These are phyloP conservation scores for Teratosphaeria gauchensis DNA, from an alignment of 2,329 filamentous ascomycete genomes.

Conservation along the genomic window DNA sequence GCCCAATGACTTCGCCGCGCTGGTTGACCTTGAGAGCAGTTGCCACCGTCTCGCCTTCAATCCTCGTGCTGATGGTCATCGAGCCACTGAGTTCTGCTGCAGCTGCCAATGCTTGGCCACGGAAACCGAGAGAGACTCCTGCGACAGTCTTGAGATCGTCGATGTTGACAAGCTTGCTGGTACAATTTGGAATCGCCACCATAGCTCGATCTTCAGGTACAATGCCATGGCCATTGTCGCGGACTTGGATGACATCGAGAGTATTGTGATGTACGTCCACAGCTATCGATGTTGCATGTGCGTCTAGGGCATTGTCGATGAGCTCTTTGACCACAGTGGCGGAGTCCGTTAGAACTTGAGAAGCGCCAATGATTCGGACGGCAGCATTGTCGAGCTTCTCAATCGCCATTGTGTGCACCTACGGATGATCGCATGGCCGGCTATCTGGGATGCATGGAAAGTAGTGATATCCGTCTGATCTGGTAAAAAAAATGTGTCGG, in stretches of 20 bases:
- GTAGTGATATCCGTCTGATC: background rate
- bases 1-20: conserved; percentile 33
- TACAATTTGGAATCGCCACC: conserved; percentile 58
- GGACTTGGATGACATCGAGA: conserved; percentile 58
- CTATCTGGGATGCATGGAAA: background rate
- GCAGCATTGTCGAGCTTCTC: conserved; percentile 32
- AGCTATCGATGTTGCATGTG: conserved; percentile 56
- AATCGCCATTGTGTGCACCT: conserved; percentile 26
- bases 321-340: conserved; percentile 63
- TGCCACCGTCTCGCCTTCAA: conserved; percentile 51
- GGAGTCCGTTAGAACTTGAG: conserved; percentile 51
- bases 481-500: background rate
- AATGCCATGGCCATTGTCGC: conserved; percentile 67
- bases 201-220: conserved; percentile 49
- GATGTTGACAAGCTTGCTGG: conserved; percentile 61
- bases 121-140: conserved; percentile 59
- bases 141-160: conserved; percentile 51
- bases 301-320: conserved; percentile 67
- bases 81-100: conserved; percentile 48
- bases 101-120: conserved; percentile 63
- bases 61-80: conserved; percentile 54
- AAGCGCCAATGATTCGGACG: conserved; percentile 50
- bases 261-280: conserved; percentile 56
- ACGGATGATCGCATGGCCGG: background rate
- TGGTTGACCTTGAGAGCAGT: conserved; percentile 41